These are phyloP conservation scores for Gossypium mustelinum DNA, from an alignment of 345 rosid species.

Conservation along the genomic window DNA sequence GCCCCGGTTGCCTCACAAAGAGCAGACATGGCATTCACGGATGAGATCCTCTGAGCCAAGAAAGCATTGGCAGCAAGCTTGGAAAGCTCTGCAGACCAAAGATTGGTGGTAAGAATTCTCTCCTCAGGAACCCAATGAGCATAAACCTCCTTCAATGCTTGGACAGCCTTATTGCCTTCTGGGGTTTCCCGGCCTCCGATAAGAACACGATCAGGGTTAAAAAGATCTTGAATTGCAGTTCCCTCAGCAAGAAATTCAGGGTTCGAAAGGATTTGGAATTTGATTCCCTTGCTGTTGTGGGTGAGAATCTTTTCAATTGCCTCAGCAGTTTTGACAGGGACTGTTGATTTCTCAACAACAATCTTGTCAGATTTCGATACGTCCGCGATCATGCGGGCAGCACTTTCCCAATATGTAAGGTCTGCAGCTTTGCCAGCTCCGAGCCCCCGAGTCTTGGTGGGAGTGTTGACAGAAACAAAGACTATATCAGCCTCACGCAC, in stretches of 20 bases:
- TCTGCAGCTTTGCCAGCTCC: slow-evolving; percentile 97
- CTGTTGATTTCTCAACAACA: slow-evolving; percentile 92
- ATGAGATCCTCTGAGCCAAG: slow-evolving; percentile 87
- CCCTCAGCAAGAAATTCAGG: slow-evolving; percentile 98
- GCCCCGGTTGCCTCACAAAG: slow-evolving; percentile 95
- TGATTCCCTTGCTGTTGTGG: slow-evolving; percentile 91
- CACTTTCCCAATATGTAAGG: slow-evolving; percentile 94
- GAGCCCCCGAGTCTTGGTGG: slow-evolving; percentile 82
- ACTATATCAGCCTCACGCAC: slow-evolving; percentile 79
- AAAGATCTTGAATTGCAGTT: slow-evolving; percentile 74
- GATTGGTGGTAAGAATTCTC: slow-evolving; percentile 74
- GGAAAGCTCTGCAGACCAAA: slow-evolving; percentile 95
- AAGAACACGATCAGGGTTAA: slow-evolving; percentile 76
- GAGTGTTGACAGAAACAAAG: slow-evolving; percentile 89
- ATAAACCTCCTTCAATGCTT: slow-evolving; percentile 73
- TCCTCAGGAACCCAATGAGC: slow-evolving; percentile 88
- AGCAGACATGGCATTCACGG: slow-evolving; percentile 90
- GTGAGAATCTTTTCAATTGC: slow-evolving; percentile 87
- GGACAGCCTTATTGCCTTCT: slow-evolving; percentile 68
- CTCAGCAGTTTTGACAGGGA: slow-evolving; percentile 88
- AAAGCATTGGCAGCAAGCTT: slow-evolving; percentile 94
- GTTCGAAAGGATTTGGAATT: slow-evolving; percentile 88
- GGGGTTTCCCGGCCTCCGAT: slow-evolving; percentile 91
- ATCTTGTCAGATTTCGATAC: slow-evolving; percentile 82
- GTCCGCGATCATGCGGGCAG: slow-evolving; percentile 93